A percentile compares a stretch with the other conserved stretches of the same genome.
Conservation (phyloP, 2,329 filamentous ascomycete species). For the Phaeophleospora eucalypticola region DNA sequence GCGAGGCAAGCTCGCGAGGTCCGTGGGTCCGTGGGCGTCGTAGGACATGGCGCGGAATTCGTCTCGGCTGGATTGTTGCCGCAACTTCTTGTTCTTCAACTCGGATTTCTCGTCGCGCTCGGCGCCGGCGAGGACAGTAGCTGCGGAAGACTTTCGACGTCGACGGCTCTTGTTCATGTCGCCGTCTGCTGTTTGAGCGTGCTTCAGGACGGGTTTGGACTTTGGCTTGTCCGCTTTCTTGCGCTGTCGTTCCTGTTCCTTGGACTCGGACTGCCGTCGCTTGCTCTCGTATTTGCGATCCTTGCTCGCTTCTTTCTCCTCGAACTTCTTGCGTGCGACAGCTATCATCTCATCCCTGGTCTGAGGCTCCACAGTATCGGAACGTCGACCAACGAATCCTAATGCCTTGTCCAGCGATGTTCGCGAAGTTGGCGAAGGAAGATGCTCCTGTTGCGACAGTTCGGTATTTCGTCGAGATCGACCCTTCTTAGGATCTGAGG, state of each 20-base stretch:
- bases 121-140: conserved; percentile 12
- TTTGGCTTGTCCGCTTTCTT: conserved; percentile 38
- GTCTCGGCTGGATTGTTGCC: background rate
- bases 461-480: conserved; percentile 49
- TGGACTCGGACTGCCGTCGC: conserved; percentile 44
- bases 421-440: conserved; percentile 49
- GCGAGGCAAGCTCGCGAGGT: conserved; percentile 23
- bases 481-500: conserved; percentile 25
- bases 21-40: conserved; percentile 24
- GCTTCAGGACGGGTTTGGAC: conserved; percentile 30
- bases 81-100: background rate
- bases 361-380: conserved; percentile 48
- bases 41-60: conserved; percentile 22
- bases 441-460: conserved; percentile 41
- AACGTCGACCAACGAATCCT: conserved; percentile 40
- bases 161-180: conserved; percentile 17
- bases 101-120: conserved; percentile 1
- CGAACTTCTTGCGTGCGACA: conserved; percentile 54
- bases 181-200: conserved; percentile 17
- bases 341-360: conserved; percentile 54
- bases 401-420: conserved; percentile 56
- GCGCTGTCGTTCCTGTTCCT: conserved; percentile 39
- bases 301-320: conserved; percentile 57
- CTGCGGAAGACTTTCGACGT: conserved; percentile 13
- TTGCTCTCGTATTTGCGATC: conserved; percentile 50